Percentiles rank a stretch among this genome's conserved stretches.
Conservation (phyloP, 257 asterid species). For the Forsythia suspensa region DNA sequence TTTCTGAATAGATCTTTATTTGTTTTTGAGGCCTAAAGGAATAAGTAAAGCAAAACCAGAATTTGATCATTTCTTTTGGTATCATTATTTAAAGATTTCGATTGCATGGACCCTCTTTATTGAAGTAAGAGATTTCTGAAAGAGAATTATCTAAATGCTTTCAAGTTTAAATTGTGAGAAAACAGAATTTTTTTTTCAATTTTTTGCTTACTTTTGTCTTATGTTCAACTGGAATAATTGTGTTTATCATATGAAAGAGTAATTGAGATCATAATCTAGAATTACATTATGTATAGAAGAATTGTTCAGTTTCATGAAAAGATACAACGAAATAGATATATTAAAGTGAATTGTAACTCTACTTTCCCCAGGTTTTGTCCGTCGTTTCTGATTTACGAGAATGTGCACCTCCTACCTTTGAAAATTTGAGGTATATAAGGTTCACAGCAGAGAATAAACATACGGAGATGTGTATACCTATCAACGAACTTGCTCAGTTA, state of each 20-base stretch:
- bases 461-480: conserved; percentile 24
- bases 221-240: background rate
- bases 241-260: background rate
- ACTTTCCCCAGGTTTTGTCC: conserved; percentile 30
- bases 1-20: conserved; percentile 12
- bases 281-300: background rate
- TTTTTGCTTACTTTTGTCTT: background rate
- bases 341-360: conserved; percentile 6
- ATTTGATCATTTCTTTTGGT: too few species aligned
- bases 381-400: conserved; percentile 28
- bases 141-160: too few species aligned
- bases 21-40: background rate
- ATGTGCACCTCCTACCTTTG: conserved; percentile 24
- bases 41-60: background rate
- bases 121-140: too few species aligned
- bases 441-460: conserved; percentile 33
- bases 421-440: conserved; percentile 48
- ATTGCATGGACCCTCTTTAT: too few species aligned
- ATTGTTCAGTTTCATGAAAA: background rate
- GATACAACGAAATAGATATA: background rate
- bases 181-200: too few species aligned
- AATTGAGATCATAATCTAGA: background rate
- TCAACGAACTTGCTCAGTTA: conserved; percentile 12
- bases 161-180: too few species aligned
- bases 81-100: background rate